phyloP scores from a whole-genome alignment of 495 filamentous ascomycete genomes.

The Geopyxis carbonaria region DNA sequence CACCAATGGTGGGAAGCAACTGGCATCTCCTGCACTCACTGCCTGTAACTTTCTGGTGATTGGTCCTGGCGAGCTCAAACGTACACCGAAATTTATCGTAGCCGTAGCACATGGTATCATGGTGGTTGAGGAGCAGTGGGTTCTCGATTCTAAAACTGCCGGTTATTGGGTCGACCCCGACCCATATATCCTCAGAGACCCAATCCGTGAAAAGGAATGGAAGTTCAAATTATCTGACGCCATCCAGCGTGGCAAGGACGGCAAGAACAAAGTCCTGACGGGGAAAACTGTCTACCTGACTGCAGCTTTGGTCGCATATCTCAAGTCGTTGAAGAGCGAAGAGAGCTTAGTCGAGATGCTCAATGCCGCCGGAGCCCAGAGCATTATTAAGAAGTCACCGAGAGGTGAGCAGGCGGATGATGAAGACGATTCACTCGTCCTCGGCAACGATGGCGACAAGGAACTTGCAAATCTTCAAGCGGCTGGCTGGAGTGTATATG shows the following conservation, averaged over 20 bases:
- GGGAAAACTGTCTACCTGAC: conserved; percentile 17
- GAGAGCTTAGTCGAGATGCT: conserved; percentile 18
- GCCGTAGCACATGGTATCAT: conserved; percentile 16
- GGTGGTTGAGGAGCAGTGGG: conserved; percentile 21
- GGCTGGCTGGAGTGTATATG: conserved; percentile 14
- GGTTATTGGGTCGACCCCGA: conserved; percentile 19
- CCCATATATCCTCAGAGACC: conserved; percentile 16
- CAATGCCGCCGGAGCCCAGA: conserved; percentile 17
- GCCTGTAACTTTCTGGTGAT: conserved; percentile 20
- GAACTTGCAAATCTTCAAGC: conserved; percentile 12
- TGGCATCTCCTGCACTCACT: conserved; percentile 14
- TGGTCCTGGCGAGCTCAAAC: conserved; percentile 21
- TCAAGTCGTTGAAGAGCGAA: conserved; percentile 17
- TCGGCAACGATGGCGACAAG: conserved; percentile 18
- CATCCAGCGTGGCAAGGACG: conserved; percentile 14
- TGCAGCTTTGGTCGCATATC: conserved; percentile 13
- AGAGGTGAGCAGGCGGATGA: conserved; percentile 7
- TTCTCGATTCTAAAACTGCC: conserved; percentile 15
- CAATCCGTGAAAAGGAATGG: conserved; percentile 18
- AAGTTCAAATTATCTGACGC: conserved; percentile 14
- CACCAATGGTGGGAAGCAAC: conserved; percentile 14
- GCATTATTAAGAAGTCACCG: conserved; percentile 14
- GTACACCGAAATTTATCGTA: conserved; percentile 19
- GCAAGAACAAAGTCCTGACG: conserved; percentile 13
- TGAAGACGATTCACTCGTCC: conserved; percentile 11